These are phyloP conservation scores for Pichia californica DNA, from an alignment of 805 yeast genomes.

Conservation along the genomic window DNA sequence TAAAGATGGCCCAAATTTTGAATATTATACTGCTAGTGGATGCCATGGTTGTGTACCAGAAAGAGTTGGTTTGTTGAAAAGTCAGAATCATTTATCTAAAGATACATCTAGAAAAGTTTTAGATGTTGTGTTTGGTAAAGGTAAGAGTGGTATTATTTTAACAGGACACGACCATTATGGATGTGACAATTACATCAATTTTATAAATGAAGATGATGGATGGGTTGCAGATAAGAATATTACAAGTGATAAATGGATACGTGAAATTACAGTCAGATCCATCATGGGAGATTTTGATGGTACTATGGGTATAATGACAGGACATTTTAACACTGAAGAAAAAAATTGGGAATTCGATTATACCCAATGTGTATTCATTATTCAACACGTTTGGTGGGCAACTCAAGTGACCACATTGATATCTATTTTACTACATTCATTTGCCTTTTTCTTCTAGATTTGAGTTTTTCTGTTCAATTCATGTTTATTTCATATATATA, in stretches of 20 bases:
- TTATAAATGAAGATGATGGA: constrained; percentile 30
- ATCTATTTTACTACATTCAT: constrained; percentile 30
- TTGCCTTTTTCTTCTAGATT: background rate
- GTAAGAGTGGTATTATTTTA: constrained; percentile 68
- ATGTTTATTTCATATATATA: too few relatives aligned
- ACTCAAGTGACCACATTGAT: constrained; percentile 49
- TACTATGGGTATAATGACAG: constrained; percentile 78
- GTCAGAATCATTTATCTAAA: constrained; percentile 77
- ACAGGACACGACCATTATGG: constrained; percentile 98
- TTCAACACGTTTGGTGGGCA: constrained; percentile 97
- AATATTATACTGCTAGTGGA: constrained; percentile 48
- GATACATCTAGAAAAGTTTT: constrained; percentile 64
- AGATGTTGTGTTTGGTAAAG: constrained; percentile 60
- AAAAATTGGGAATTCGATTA: constrained; percentile 61
- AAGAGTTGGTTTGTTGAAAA: constrained; percentile 63
- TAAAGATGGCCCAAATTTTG: constrained; percentile 74
- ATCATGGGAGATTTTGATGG: constrained; percentile 98
- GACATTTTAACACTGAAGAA: constrained; percentile 43
- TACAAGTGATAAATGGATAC: constrained; percentile 35
- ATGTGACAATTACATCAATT: constrained; percentile 65
- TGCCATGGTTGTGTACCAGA: constrained; percentile 50
- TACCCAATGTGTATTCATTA: constrained; percentile 69
- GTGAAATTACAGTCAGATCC: constrained; percentile 81
- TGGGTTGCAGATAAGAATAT: constrained; percentile 56
- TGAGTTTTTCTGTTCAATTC: too few relatives aligned